Conservation (phyloP, 176 grass and related monocot species). For the Panicum miliaceum region DNA sequence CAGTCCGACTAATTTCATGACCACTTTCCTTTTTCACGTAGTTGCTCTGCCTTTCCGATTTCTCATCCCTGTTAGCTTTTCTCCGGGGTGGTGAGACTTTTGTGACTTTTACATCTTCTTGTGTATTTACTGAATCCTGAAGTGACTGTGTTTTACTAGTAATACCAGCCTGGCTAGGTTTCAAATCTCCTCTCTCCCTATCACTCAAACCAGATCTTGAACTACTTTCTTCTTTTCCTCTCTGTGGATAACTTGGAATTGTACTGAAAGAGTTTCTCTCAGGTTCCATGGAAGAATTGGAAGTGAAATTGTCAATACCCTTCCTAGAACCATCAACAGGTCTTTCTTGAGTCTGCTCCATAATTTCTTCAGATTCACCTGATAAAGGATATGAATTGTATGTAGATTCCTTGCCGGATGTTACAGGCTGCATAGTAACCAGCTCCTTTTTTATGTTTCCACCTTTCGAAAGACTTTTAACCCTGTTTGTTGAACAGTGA, state of each 20-base stretch:
- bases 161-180: slow-evolving; percentile 37
- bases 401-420: slow-evolving; percentile 60
- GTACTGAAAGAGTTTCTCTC: slow-evolving; percentile 74
- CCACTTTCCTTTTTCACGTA: slow-evolving; percentile 70
- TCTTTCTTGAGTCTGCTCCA: slow-evolving; percentile 61
- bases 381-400: slow-evolving; percentile 52
- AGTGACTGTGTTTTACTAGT: slow-evolving; percentile 56
- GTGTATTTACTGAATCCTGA: slow-evolving; percentile 55
- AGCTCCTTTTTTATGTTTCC: slow-evolving; percentile 87
- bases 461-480: slow-evolving; percentile 99
- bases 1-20: slow-evolving; percentile 49
- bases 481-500: slow-evolving; percentile 57
- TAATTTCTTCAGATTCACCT: slow-evolving; percentile 55
- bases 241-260: slow-evolving; percentile 62
- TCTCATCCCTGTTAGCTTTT: slow-evolving; percentile 70
- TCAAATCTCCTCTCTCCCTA: slow-evolving; percentile 74
- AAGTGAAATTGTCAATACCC: slow-evolving; percentile 56
- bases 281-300: slow-evolving; percentile 67
- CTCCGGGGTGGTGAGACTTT: slow-evolving; percentile 78
- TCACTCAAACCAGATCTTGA: slow-evolving; percentile 55
- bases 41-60: slow-evolving; percentile 66
- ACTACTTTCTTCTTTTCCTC: slow-evolving; percentile 52
- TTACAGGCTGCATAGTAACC: slow-evolving; percentile 39
- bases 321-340: slow-evolving; percentile 56
- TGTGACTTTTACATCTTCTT: slow-evolving; percentile 82